Evolutionary conservation across 345 rosid species (phyloP), one percentile per base, ranked within the genome.

Genomic region (Eucalyptus albens): DNA sequence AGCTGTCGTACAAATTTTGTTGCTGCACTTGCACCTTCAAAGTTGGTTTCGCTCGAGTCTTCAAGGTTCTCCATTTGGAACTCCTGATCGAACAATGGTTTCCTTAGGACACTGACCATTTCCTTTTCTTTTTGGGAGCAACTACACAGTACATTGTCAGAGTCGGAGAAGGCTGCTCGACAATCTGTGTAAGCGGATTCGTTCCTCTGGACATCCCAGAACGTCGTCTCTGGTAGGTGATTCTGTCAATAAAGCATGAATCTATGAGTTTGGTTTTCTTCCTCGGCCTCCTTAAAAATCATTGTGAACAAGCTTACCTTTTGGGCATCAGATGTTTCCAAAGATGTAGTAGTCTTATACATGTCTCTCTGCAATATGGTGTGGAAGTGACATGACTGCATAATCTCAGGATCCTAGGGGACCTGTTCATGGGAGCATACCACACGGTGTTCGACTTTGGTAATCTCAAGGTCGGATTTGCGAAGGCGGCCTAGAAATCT

Each of bases 371-470:
- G 29, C n/a, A 87, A 50, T 31, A 31, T 87, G 87, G 83, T 12
- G 37, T 86, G 50, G 24, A 42, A 45, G 19, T 27, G 29, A 56
- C 53, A 56, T 55, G 26, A 49, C 56, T 27, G 3, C 87, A 86
- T 50, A 15, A 45, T 86, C 88, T 91, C 93, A 94, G 97, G 96
- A 88, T 95, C 87, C 92, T 95, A 15, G 97, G 97, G 65, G 92
- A 92, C 62, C 86, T 92, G 77, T 95, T 94, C 89, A 40, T 95
- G 91, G 93, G 94, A 88, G 95, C 94, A 69, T 95, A 94, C 91
- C 96, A 95, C 91, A 92, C 97, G 14, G 94, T 94, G 27, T 95
- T 94, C 59, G 96, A 95, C 85, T 93, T 88, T 16, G 96, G 93
- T 49, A 95, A 94, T 90, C 91, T 88, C 67, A 92, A 89, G 87